These are phyloP conservation scores for Iris pallida DNA, from an alignment of 116 monocot species.

Conservation along the genomic window DNA sequence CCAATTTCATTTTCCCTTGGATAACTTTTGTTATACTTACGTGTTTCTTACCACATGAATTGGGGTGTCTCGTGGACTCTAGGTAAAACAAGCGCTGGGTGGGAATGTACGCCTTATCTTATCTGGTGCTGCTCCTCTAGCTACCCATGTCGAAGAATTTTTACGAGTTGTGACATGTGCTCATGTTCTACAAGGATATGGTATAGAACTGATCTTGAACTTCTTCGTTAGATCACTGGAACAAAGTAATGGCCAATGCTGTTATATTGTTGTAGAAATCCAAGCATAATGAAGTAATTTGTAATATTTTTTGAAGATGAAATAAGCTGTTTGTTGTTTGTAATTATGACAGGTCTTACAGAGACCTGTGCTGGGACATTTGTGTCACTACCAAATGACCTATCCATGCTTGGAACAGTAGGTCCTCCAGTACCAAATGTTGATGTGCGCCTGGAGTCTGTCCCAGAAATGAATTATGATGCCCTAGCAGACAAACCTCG, in stretches of 20 bases:
- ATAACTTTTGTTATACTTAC: neutral
- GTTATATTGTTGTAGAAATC: too few species aligned
- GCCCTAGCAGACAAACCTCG: constrained; percentile 54
- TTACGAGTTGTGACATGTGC: constrained; percentile 58
- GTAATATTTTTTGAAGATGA: too few species aligned
- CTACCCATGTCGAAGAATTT: constrained; percentile 76
- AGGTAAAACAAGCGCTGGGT: constrained; percentile 88
- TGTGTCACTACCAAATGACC: constrained; percentile 71
- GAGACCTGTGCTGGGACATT: constrained; percentile 91
- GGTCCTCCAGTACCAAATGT: constrained; percentile 95
- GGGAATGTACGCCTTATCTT: constrained; percentile 77
- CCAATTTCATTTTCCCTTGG: neutral
- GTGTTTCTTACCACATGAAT: too few species aligned
- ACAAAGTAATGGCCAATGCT: too few species aligned
- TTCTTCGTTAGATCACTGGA: too few species aligned
- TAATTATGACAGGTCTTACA: constrained; percentile 55
- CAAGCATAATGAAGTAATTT: too few species aligned
- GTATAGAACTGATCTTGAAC: constrained; percentile 21
- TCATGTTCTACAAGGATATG: constrained; percentile 92
- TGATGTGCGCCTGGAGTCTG: constrained; percentile 83
- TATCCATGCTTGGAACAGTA: constrained; percentile 85
- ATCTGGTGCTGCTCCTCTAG: constrained; percentile 88
- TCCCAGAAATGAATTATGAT: constrained; percentile 93
- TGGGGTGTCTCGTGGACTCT: constrained; percentile 1
- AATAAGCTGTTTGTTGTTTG: too few species aligned